A percentile compares a stretch with the other conserved stretches of the same genome.
phyloP scores from a whole-genome alignment of 306 rosid species.

The Cotoneaster glaucophyllus region DNA sequence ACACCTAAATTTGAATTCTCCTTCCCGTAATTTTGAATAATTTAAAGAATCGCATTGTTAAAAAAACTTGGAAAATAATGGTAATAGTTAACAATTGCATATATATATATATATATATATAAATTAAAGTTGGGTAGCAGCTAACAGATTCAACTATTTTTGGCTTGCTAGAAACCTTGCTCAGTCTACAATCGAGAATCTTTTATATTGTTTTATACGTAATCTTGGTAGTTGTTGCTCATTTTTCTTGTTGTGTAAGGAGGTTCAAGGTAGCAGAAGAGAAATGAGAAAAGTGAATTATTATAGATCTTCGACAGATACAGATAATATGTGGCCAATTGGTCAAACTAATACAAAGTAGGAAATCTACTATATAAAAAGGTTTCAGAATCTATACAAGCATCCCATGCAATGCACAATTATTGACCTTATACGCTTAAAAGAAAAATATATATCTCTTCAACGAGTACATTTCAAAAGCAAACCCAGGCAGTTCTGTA shows the following conservation, averaged over 20 bases:
- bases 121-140: too few species aligned
- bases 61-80: background rate
- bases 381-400: background rate
- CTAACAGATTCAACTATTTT: too few species aligned
- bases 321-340: background rate
- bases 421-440: background rate
- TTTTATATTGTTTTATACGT: too few species aligned
- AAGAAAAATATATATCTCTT: background rate
- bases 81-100: background rate
- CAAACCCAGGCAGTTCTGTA: background rate
- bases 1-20: too few species aligned
- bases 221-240: background rate
- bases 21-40: too few species aligned
- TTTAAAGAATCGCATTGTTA: too few species aligned
- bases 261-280: background rate
- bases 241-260: too few species aligned
- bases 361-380: background rate
- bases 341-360: background rate
- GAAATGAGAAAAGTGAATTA: too few species aligned
- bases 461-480: background rate
- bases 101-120: too few species aligned
- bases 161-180: background rate
- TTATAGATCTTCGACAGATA: background rate
- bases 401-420: background rate
- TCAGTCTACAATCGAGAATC: too few species aligned